Conservation (phyloP, 805 yeast genomes). For the Kodamaea nitidulidarum region DNA sequence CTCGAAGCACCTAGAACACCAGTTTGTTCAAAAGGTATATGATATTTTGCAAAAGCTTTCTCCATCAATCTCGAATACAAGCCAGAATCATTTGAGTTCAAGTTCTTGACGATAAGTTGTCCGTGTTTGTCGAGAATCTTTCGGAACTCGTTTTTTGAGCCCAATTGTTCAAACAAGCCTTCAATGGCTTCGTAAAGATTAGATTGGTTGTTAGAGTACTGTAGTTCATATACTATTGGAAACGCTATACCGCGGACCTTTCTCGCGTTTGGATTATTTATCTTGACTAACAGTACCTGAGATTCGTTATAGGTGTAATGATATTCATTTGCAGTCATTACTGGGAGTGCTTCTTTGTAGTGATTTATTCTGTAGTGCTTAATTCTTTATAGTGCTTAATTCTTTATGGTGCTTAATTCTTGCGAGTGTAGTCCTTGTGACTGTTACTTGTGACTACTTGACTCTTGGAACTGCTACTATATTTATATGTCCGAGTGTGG, state of each 20-base stretch:
- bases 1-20: constrained; percentile 10
- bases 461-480: not conserved
- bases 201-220: not conserved
- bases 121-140: constrained; percentile 8
- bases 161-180: constrained; percentile 7
- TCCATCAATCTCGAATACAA: constrained; percentile 7
- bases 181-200: not conserved
- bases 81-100: constrained; percentile 7
- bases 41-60: constrained; percentile 5
- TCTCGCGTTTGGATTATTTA: not conserved
- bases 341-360: too few species aligned
- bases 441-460: too few species aligned
- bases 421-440: too few species aligned
- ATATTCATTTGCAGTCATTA: too few species aligned
- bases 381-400: too few species aligned
- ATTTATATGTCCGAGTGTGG: too few species aligned
- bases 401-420: too few species aligned
- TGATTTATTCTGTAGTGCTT: too few species aligned
- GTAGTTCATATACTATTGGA: constrained; percentile 3
- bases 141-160: constrained; percentile 5
- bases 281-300: constrained; percentile 1
- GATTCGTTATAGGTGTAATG: too few species aligned
- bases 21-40: constrained; percentile 9
- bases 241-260: constrained; percentile 8
- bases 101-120: constrained; percentile 8